A percentile compares a stretch with the other conserved stretches of the same genome.
These are phyloP conservation scores for Cytauxzoon felis DNA, from an alignment of 169 alveolate species.

Conservation along the genomic window DNA sequence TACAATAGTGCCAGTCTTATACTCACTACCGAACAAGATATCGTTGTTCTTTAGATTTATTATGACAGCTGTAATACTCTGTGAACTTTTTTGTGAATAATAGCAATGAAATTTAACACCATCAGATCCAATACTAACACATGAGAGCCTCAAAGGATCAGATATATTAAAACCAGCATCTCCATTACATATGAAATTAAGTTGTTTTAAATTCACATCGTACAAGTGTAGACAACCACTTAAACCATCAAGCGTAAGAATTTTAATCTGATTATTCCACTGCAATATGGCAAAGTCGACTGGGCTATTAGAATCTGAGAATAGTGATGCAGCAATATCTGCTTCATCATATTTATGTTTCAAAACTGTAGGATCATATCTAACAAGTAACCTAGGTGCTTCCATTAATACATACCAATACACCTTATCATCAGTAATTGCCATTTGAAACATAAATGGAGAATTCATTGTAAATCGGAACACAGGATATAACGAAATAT, in stretches of 20 bases:
- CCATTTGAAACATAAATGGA: conserved; percentile 12
- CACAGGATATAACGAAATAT: conserved; percentile 19
- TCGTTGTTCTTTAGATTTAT: background rate
- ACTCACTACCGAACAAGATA: background rate
- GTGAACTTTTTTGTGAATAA: background rate
- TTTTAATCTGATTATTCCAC: background rate
- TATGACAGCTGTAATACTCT: background rate
- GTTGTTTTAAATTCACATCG: background rate
- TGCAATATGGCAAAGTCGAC: conserved; percentile 22
- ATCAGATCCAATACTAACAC: background rate
- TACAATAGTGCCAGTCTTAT: conserved; percentile 4
- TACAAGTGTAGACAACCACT: conserved; percentile 4
- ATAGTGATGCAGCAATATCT: background rate
- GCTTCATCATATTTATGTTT: background rate
- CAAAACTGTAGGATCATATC: background rate
- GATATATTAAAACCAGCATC: background rate
- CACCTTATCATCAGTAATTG: background rate
- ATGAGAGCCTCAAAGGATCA: conserved; percentile 17
- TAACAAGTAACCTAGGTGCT: background rate
- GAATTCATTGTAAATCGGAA: background rate
- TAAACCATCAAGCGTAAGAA: conserved; percentile 4
- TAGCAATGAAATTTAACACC: conserved; percentile 7
- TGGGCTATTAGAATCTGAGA: background rate
- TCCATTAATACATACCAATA: conserved; percentile 3
- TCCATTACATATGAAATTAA: background rate